Evolutionary conservation across 139 green algal species (phyloP).

Genomic region (Tetradesmus obliquus): DNA sequence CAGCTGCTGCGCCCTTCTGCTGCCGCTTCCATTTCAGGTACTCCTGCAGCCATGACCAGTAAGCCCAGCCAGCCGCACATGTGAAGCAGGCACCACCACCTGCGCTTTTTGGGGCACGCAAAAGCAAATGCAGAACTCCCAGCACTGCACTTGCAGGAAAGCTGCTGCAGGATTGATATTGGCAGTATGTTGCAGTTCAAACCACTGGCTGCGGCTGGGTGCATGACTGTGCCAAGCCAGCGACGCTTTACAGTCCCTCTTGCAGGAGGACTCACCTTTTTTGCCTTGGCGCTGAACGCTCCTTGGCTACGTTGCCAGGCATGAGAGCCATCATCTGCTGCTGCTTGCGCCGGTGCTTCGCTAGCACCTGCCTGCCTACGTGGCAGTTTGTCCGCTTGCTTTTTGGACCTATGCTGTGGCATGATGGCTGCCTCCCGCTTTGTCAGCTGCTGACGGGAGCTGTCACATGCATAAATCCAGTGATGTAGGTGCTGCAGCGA

Average conservation of each 20-base stretch:
- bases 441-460: neutral
- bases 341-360: slow-evolving; percentile 3
- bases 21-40: slow-evolving; percentile 57
- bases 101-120: no score
- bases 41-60: neutral
- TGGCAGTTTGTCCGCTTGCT: neutral
- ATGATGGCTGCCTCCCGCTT: neutral
- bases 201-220: no score
- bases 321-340: neutral
- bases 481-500: neutral
- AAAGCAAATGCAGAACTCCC: no score
- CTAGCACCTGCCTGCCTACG: neutral
- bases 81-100: no score
- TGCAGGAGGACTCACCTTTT: slow-evolving; percentile 40
- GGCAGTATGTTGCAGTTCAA: no score
- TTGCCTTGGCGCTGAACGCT: slow-evolving; percentile 52
- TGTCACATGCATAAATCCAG: neutral
- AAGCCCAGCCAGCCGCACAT: neutral
- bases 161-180: neutral
- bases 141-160: neutral
- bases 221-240: no score
- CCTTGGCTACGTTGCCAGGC: slow-evolving; percentile 41
- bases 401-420: neutral
- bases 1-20: slow-evolving; percentile 38
- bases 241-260: neutral